phyloP scores from a whole-genome alignment of 164 flowering plant genomes.

The Macadamia integrifolia region DNA sequence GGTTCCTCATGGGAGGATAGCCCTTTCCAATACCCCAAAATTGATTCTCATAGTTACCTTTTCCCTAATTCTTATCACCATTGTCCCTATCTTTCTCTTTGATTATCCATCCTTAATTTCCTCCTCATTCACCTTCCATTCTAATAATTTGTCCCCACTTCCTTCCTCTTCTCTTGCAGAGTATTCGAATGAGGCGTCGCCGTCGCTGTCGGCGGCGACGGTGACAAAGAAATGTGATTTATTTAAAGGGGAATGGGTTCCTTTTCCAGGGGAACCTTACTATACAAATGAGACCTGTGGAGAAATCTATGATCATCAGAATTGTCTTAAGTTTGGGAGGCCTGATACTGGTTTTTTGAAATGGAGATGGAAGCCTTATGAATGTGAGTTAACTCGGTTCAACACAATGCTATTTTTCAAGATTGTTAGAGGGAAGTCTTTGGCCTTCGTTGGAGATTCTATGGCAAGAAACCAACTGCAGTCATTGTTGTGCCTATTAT shows the following conservation, averaged over 20 bases:
- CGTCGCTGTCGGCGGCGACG: not conserved
- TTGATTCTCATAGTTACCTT: not conserved
- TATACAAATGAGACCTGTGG: not conserved
- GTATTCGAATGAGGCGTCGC: too few relatives aligned
- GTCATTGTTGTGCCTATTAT: conserved; percentile 50
- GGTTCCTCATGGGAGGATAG: not conserved
- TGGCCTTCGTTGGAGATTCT: conserved; percentile 53
- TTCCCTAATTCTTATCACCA: not conserved
- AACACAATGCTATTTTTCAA: conserved; percentile 24
- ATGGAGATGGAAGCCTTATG: conserved; percentile 60
- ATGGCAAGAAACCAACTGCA: conserved; percentile 53
- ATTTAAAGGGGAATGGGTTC: not conserved
- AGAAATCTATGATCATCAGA: conserved; percentile 13
- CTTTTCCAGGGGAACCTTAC: not conserved
- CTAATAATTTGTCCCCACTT: not conserved
- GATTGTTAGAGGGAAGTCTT: conserved; percentile 27
- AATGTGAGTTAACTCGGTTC: conserved; percentile 40
- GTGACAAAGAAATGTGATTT: not conserved
- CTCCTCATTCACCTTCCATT: too few relatives aligned
- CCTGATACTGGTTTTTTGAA: conserved; percentile 37
- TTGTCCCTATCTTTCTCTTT: not conserved
- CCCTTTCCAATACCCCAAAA: not conserved
- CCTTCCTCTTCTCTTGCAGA: not conserved
- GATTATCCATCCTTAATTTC: not conserved
- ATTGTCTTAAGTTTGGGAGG: conserved; percentile 45